A percentile compares a stretch with the other conserved stretches of the same genome.
Conservation (phyloP, 1,139 yeast genomes). For the Yamadazyma conglobata region DNA sequence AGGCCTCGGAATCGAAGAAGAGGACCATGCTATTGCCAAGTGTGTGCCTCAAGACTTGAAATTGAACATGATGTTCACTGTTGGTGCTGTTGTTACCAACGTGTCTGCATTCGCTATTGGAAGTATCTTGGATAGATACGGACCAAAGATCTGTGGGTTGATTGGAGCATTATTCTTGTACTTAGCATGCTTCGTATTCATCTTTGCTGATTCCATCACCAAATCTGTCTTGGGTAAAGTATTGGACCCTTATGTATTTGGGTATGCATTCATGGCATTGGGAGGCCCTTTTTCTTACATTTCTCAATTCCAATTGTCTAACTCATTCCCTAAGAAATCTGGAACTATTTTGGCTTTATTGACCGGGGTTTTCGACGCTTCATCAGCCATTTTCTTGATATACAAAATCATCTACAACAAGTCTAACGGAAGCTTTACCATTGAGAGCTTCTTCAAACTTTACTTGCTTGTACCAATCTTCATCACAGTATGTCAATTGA, state of each 20-base stretch:
- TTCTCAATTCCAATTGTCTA: slow-evolving; percentile 44
- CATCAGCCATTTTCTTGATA: slow-evolving; percentile 43
- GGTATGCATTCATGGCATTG: slow-evolving; percentile 40
- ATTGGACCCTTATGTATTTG: slow-evolving; percentile 39
- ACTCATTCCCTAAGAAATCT: slow-evolving; percentile 39
- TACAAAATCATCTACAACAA: slow-evolving; percentile 31
- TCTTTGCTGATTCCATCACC: slow-evolving; percentile 23
- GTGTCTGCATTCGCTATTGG: slow-evolving; percentile 43
- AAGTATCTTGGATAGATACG: slow-evolving; percentile 36
- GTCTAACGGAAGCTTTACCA: slow-evolving; percentile 26
- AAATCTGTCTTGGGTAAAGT: slow-evolving; percentile 12
- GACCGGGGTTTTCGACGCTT: slow-evolving; percentile 48
- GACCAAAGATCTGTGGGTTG: slow-evolving; percentile 43
- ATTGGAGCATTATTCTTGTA: slow-evolving; percentile 39
- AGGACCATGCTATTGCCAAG: slow-evolving; percentile 21
- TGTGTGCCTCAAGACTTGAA: slow-evolving; percentile 43
- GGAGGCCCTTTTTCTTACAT: slow-evolving; percentile 48
- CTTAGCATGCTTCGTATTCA: slow-evolving; percentile 37
- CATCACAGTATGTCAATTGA: slow-evolving; percentile 37
- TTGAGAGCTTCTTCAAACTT: slow-evolving; percentile 31
- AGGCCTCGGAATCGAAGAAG: slow-evolving; percentile 10
- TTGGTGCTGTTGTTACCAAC: slow-evolving; percentile 44
- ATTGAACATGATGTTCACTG: slow-evolving; percentile 45
- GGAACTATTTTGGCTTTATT: slow-evolving; percentile 43
- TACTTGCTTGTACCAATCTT: slow-evolving; percentile 40